Evolutionary conservation across 352 stramenopile species (phyloP).

Genomic region (Phytopythium aichiense): DNA sequence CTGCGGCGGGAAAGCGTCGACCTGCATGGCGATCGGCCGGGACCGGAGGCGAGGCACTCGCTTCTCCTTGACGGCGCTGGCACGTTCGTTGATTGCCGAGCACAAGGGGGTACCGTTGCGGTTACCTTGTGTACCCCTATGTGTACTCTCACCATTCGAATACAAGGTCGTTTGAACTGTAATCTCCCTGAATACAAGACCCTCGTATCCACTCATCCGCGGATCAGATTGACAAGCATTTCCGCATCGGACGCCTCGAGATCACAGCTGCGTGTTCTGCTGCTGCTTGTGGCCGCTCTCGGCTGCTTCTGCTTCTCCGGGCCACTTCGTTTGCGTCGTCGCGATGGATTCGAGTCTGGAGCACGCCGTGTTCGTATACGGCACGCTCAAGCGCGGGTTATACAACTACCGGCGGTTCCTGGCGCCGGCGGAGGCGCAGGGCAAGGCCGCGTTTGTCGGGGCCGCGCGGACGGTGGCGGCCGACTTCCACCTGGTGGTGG

Average conservation of each 20-base stretch:
- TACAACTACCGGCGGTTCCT: conserved; percentile 75
- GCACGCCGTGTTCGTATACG: conserved; percentile 75
- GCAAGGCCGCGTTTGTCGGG: conserved; percentile 49
- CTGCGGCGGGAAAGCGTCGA: background rate
- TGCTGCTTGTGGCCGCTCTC: too few relatives aligned
- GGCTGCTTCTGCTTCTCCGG: too few relatives aligned
- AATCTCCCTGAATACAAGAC: background rate
- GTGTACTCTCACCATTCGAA: background rate
- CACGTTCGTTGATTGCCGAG: background rate
- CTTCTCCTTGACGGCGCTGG: background rate
- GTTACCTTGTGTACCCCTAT: background rate
- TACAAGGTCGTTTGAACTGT: background rate
- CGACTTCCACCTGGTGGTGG: conserved; percentile 61
- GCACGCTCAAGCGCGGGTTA: conserved; percentile 71
- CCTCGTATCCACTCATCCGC: background rate
- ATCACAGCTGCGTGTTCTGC: too few relatives aligned
- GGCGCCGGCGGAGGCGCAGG: conserved; percentile 32
- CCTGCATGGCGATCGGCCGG: background rate
- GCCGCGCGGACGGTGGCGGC: conserved; percentile 26
- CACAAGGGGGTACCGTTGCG: background rate
- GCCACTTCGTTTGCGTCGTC: background rate
- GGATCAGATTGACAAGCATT: background rate
- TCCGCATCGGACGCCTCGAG: background rate
- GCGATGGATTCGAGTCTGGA: conserved; percentile 10
- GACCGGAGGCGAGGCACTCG: background rate